phyloP scores from a whole-genome alignment of 176 grass and related monocot genomes.

The Cymbopogon citratus region DNA sequence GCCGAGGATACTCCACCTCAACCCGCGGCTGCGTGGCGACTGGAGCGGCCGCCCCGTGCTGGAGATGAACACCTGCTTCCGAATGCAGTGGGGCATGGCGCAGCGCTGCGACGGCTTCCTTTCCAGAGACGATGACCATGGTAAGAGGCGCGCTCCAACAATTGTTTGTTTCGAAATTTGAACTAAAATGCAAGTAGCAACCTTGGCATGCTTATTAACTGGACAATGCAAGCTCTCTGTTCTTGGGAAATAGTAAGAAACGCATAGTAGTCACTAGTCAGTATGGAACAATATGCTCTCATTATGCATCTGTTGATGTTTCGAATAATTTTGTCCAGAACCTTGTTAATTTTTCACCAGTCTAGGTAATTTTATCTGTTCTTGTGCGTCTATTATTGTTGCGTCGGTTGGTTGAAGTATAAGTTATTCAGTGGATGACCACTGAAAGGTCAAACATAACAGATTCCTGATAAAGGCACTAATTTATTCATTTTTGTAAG shows the following conservation, averaged over 20 bases:
- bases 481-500: not conserved
- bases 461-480: not conserved
- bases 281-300: not conserved
- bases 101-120: conserved; percentile 65
- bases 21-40: conserved; percentile 75
- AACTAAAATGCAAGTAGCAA: not conserved
- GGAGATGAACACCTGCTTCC: conserved; percentile 88
- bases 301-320: not conserved
- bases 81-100: conserved; percentile 90
- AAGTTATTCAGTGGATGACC: not conserved
- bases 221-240: not conserved
- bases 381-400: not conserved
- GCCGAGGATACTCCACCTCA: conserved; percentile 90
- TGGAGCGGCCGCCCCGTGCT: conserved; percentile 75
- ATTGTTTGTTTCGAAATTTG: not conserved
- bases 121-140: conserved; percentile 45
- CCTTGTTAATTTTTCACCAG: not conserved
- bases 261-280: not conserved
- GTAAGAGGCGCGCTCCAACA: conserved; percentile 2
- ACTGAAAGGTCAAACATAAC: not conserved
- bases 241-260: not conserved
- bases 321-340: not conserved
- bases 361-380: not conserved
- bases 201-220: not conserved
- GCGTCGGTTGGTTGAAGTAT: not conserved